These are phyloP conservation scores for Aquilaria agallochum DNA, from an alignment of 441 rosid genomes.

Conservation along the genomic window DNA sequence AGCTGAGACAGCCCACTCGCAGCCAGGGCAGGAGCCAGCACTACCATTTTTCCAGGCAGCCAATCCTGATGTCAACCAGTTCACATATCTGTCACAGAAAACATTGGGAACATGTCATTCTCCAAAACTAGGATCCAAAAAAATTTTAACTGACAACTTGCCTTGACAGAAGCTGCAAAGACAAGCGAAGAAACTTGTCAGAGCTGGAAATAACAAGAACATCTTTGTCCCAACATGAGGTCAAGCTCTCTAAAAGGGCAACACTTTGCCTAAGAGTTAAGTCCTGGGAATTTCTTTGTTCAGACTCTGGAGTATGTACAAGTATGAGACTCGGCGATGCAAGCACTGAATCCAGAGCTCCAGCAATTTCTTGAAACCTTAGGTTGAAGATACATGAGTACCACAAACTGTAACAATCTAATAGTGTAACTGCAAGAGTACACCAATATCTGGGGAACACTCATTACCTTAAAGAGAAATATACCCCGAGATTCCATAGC, in stretches of 20 bases:
- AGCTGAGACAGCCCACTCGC: constrained; percentile 88
- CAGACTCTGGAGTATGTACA: constrained; percentile 46
- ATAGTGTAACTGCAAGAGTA: background rate
- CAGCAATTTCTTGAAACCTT: constrained; percentile 99
- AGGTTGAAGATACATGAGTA: constrained; percentile 16
- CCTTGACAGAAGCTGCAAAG: constrained; percentile 95
- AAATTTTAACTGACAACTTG: constrained; percentile 19
- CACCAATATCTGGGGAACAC: constrained; percentile 1
- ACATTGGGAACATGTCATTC: constrained; percentile 4
- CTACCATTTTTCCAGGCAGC: constrained; percentile 52
- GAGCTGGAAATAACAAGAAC: constrained; percentile 84
- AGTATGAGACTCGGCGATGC: constrained; percentile 50
- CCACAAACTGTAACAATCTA: background rate
- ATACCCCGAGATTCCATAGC: constrained; percentile 95
- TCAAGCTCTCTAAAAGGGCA: constrained; percentile 79
- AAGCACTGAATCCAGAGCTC: constrained; percentile 83
- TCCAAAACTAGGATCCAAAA: constrained; percentile 1
- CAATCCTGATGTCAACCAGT: constrained; percentile 85
- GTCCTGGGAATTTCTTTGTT: constrained; percentile 27
- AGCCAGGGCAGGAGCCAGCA: constrained; percentile 57
- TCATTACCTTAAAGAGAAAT: constrained; percentile 86
- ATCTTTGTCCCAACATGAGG: constrained; percentile 91
- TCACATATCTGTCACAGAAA: constrained; percentile 51
- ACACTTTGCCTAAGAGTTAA: constrained; percentile 74
- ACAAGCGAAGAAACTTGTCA: constrained; percentile 95